phyloP scores from a whole-genome alignment of 495 filamentous ascomycete genomes.

The Glutinoglossum americanum region DNA sequence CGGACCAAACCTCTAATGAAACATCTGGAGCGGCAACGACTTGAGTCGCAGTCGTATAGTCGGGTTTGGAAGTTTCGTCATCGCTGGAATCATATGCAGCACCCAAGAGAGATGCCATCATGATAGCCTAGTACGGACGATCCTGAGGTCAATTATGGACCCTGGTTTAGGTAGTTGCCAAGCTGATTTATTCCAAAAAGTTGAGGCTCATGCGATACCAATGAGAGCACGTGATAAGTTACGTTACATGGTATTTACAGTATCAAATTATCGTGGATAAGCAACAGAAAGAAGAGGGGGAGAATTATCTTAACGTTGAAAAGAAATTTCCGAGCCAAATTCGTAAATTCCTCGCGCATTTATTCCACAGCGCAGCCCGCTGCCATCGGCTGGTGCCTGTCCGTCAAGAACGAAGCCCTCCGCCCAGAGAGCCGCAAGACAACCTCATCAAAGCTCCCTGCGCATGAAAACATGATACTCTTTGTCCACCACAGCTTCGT shows the following conservation, averaged over 20 bases:
- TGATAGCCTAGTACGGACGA: not conserved
- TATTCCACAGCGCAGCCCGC: not conserved
- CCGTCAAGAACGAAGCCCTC: not conserved
- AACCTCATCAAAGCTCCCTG: not conserved
- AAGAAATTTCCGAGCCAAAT: not conserved
- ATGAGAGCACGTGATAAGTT: not conserved
- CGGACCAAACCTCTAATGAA: slow-evolving; percentile 43
- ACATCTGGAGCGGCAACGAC: slow-evolving; percentile 35
- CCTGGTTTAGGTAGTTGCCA: too few relatives aligned
- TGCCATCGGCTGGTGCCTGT: not conserved
- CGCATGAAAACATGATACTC: not conserved
- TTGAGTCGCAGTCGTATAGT: slow-evolving; percentile 18
- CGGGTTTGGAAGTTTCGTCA: slow-evolving; percentile 18
- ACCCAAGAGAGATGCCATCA: slow-evolving; percentile 28
- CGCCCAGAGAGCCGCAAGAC: not conserved
- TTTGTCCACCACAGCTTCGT: not conserved
- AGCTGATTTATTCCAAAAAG: not conserved
- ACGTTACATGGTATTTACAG: not conserved
- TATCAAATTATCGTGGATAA: not conserved
- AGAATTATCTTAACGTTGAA: not conserved
- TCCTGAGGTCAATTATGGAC: too few relatives aligned
- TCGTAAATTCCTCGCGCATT: not conserved
- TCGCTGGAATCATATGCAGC: slow-evolving; percentile 32
- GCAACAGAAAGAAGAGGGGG: not conserved
- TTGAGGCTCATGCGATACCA: not conserved